A percentile compares a stretch with the other conserved stretches of the same genome.
Conservation (phyloP, 257 asterid genomes). For the Hygrophila difformis region DNA sequence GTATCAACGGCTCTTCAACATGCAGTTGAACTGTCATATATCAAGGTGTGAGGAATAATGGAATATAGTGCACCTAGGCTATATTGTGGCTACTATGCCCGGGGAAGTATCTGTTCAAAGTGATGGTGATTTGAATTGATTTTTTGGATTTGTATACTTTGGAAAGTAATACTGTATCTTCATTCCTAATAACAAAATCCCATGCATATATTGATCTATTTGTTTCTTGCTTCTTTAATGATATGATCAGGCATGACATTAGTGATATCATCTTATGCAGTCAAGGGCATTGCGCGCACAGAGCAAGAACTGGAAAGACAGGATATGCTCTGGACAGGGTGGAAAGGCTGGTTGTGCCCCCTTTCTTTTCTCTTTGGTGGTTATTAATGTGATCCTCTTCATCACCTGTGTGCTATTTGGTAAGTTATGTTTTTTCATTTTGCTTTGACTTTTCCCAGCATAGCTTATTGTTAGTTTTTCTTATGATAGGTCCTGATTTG, state of each 20-base stretch:
- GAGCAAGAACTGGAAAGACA: slow-evolving; percentile 46
- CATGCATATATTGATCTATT: neutral
- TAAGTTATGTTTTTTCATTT: slow-evolving; percentile 28
- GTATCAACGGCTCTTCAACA: neutral
- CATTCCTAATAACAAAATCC: slow-evolving; percentile 6
- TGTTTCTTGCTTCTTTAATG: slow-evolving; percentile 7
- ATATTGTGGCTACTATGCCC: no score
- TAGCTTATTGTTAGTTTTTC: slow-evolving; percentile 27
- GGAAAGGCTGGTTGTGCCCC: slow-evolving; percentile 79
- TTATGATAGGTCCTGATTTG: slow-evolving; percentile 70
- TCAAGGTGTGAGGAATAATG: slow-evolving; percentile 4
- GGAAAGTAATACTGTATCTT: slow-evolving; percentile 9
- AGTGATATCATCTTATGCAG: slow-evolving; percentile 41
- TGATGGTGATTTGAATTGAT: neutral
- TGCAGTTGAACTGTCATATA: neutral
- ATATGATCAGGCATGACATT: slow-evolving; percentile 26
- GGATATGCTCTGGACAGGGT: slow-evolving; percentile 38
- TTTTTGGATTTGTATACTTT: slow-evolving; percentile 2
- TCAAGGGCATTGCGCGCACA: slow-evolving; percentile 49
- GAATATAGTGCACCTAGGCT: slow-evolving; percentile 2
- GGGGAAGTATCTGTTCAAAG: neutral
- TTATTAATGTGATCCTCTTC: slow-evolving; percentile 61
- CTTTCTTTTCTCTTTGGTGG: slow-evolving; percentile 51
- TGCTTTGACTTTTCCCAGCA: slow-evolving; percentile 16
- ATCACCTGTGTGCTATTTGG: slow-evolving; percentile 65